A percentile compares a stretch with the other conserved stretches of the same genome.
These are phyloP conservation scores for Pochonia chlamydosporia DNA, from an alignment of 2,329 filamentous ascomycete species.

Conservation along the genomic window DNA sequence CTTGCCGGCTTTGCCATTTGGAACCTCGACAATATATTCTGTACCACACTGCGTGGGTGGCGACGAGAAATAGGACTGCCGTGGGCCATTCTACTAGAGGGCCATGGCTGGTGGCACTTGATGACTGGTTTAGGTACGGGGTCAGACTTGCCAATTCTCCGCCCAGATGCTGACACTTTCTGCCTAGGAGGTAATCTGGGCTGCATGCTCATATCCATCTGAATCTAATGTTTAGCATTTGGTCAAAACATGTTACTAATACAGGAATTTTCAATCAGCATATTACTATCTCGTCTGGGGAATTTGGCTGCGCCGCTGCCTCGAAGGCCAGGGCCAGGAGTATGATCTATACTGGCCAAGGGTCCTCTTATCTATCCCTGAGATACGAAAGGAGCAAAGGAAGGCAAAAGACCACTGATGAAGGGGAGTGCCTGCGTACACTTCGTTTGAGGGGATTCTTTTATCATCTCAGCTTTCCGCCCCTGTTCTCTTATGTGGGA, in stretches of 20 bases:
- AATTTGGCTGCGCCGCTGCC: conserved; percentile 71
- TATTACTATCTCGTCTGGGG: too few species aligned
- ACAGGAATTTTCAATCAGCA: too few species aligned
- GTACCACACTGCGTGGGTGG: conserved; percentile 57
- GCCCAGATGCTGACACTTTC: conserved; percentile 41
- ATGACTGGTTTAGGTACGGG: conserved; percentile 68
- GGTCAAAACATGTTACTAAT: too few species aligned
- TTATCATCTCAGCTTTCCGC: too few species aligned
- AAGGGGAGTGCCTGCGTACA: too few species aligned
- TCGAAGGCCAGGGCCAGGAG: conserved; percentile 67
- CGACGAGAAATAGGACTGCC: conserved; percentile 66
- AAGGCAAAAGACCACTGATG: conserved; percentile 14
- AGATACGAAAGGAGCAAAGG: conserved; percentile 33
- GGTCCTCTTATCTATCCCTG: conserved; percentile 46
- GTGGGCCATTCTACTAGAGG: conserved; percentile 67
- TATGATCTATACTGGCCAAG: conserved; percentile 67
- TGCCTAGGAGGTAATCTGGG: too few species aligned
- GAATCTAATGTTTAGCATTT: too few species aligned
- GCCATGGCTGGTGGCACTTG: conserved; percentile 61
- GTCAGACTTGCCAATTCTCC: too few species aligned
- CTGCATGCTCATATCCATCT: too few species aligned
- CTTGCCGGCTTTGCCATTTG: conserved; percentile 70
- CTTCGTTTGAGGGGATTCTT: too few species aligned
- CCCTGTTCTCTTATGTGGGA: too few species aligned
- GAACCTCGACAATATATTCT: conserved; percentile 75